These are phyloP conservation scores for Nicotiana tabacum DNA, from an alignment of 257 asterid genomes.

Conservation along the genomic window DNA sequence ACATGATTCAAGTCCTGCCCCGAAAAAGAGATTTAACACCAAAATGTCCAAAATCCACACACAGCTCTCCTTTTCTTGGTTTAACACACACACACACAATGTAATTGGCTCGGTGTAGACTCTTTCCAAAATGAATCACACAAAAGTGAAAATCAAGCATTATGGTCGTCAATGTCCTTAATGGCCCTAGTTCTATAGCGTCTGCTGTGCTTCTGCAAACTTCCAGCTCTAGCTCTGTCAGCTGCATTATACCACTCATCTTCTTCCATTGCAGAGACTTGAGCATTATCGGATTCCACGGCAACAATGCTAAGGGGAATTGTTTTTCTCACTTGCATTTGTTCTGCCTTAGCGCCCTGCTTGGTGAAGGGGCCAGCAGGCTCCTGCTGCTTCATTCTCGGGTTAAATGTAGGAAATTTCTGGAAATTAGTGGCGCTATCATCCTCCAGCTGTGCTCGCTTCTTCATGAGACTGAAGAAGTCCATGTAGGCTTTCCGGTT, in stretches of 20 bases:
- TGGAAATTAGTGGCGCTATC: constrained; percentile 31
- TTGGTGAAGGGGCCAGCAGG: not conserved
- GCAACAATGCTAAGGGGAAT: constrained; percentile 41
- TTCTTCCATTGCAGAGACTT: constrained; percentile 65
- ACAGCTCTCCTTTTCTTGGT: too few species aligned
- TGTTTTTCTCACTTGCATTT: constrained; percentile 22
- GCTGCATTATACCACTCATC: constrained; percentile 23
- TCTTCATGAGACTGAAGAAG: constrained; percentile 14
- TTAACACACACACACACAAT: too few species aligned
- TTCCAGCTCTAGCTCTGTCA: not conserved
- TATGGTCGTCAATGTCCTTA: constrained; percentile 13
- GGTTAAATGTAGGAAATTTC: constrained; percentile 49
- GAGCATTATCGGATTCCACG: constrained; percentile 37
- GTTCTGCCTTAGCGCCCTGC: constrained; percentile 23
- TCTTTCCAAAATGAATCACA: not conserved
- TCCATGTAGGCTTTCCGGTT: constrained; percentile 60
- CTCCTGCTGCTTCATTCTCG: constrained; percentile 37
- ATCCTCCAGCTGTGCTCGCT: constrained; percentile 17
- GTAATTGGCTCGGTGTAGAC: not conserved
- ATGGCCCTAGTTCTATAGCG: constrained; percentile 50
- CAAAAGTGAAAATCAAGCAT: not conserved
- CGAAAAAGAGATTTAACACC: too few species aligned
- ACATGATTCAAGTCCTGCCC: too few species aligned
- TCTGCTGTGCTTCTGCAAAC: constrained; percentile 47
- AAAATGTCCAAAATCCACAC: too few species aligned